Conservation (phyloP, 108 stramenopile species). For the Cyclotella kingstonii region DNA sequence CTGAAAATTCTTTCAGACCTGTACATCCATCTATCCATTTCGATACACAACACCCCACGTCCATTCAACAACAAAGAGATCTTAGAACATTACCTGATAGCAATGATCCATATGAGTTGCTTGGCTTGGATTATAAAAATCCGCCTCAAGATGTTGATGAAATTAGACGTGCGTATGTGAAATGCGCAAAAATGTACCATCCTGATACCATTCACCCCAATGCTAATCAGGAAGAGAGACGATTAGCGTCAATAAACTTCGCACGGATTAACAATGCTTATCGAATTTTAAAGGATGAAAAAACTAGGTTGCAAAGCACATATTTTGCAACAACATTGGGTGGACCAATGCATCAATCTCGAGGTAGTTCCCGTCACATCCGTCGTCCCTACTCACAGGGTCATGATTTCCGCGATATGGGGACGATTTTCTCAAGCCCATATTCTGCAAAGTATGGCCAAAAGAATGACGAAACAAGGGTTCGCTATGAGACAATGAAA, state of each 20-base stretch:
- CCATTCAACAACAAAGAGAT: conserved; percentile 13
- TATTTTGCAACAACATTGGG: conserved; percentile 29
- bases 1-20: too few species aligned
- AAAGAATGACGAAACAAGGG: neutral
- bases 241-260: conserved; percentile 59
- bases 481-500: conserved; percentile 3
- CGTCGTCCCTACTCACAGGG: conserved; percentile 21
- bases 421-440: conserved; percentile 12
- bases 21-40: too few species aligned
- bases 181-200: conserved; percentile 70
- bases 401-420: conserved; percentile 12
- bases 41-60: neutral
- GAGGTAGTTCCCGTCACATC: conserved; percentile 16
- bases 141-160: conserved; percentile 59
- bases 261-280: conserved; percentile 77
- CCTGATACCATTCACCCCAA: conserved; percentile 63
- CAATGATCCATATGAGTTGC: conserved; percentile 42
- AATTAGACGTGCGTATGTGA: conserved; percentile 69
- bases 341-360: conserved; percentile 26
- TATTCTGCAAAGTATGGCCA: conserved; percentile 28
- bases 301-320: conserved; percentile 4
- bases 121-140: conserved; percentile 24
- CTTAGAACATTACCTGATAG: conserved; percentile 31
- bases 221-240: conserved; percentile 55
- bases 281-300: conserved; percentile 47